These are phyloP conservation scores for Paecilomyces niveus DNA, from an alignment of 2,329 filamentous ascomycete genomes.

Conservation along the genomic window DNA sequence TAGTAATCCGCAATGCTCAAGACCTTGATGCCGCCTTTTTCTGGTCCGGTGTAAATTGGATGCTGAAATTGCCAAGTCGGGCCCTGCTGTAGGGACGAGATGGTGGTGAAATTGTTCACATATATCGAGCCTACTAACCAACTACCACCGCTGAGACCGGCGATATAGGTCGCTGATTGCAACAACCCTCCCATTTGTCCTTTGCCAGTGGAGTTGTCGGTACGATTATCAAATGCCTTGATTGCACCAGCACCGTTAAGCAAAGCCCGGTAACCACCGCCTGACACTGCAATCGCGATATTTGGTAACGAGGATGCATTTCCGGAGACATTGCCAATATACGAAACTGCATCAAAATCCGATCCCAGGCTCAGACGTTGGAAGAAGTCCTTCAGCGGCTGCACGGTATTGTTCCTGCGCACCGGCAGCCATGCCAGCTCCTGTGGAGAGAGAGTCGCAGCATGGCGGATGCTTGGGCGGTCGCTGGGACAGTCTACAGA, in stretches of 20 bases:
- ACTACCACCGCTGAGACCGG: conserved; percentile 73
- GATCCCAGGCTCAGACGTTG: conserved; percentile 60
- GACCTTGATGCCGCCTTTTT: conserved; percentile 34
- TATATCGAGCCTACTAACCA: conserved; percentile 82
- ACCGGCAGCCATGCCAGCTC: conserved; percentile 68
- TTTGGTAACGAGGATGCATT: conserved; percentile 56
- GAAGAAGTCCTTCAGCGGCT: conserved; percentile 68
- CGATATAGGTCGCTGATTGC: conserved; percentile 72
- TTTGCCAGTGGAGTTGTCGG: conserved; percentile 49
- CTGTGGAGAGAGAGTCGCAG: conserved; percentile 54
- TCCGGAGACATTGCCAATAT: conserved; percentile 54
- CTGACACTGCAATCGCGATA: conserved; percentile 71
- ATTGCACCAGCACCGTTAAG: conserved; percentile 75
- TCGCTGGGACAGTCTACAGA: conserved; percentile 59
- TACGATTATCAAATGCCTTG: conserved; percentile 71
- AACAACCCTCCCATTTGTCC: conserved; percentile 75
- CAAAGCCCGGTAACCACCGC: conserved; percentile 81
- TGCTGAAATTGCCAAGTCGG: conserved; percentile 58
- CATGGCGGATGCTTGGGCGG: conserved; percentile 62
- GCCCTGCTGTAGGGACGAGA: conserved; percentile 47
- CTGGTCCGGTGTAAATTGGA: conserved; percentile 55
- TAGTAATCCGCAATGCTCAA: conserved; percentile 55
- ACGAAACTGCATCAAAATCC: conserved; percentile 61
- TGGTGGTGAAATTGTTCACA: conserved; percentile 68
- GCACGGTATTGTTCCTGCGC: conserved; percentile 66